Base-by-base conservation (phyloP, 2,329 filamentous ascomycete species). In the Madurella mycetomatis region DNA sequence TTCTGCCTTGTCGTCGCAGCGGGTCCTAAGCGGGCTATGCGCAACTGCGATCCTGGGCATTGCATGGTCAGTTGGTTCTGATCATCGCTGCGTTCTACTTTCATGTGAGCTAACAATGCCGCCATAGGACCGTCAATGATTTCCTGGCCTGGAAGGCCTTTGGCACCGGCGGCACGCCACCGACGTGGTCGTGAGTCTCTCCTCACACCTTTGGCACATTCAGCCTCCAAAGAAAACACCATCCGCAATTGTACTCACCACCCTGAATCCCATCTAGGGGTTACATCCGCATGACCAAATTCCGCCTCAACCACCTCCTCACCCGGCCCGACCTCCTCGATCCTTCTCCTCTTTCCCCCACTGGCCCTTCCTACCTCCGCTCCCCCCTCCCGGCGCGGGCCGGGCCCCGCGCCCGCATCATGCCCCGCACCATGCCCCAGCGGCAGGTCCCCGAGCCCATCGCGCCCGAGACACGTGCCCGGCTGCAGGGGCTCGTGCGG, bases 341-440 rank as follows among this genome's bases (percentile, higher is more conserved):
- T 19, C 43, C 50, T 5, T 41, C 50, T 7, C 43, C 43, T 4
- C 44, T 30, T 34, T 16, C 43, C 31, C 16, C 50, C 34, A 47
- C 50, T 37, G 50, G 50, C 15, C 50, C 44, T 2, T 47, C 50
- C 9, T 53, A 53, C 44, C 50, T 53, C n/a, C 19, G 16, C 50
- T 5, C 43, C 12, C 7, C 50, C 4, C 17, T 53, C 17, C 50
- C 34, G n/a, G 32, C 43, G 16, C 50, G 50, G 9, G 43, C 18
- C 42, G 50, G 50, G 19, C 15, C 17, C 12, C 50, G 50, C 13
- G 32, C 50, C 16, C 50, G 50, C 17, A 53, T 53, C 50, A 53
- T 53, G 50, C 43, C 50, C 13, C 50, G 50, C 34, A 53, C 47
- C 50, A 53, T 53, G 50, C 50, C 50, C 16, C 50, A 53, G 37